Conservation (phyloP, 345 rosid genomes). For the Gynandropsis gynandra region DNA sequence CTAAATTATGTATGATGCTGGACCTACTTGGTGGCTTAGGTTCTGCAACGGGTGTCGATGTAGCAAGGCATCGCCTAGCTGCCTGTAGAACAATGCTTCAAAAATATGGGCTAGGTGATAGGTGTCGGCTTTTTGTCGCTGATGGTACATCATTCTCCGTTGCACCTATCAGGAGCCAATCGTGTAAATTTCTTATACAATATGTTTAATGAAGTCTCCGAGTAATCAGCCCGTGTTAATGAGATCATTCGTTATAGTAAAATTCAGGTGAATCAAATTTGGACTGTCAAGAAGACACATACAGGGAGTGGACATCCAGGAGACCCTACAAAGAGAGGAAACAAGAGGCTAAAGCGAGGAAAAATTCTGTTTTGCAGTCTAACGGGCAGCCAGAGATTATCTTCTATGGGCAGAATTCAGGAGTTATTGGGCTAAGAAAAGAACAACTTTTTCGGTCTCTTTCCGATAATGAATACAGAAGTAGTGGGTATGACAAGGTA, state of each 20-base stretch:
- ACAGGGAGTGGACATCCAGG: conserved; percentile 67
- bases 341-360: conserved; percentile 44
- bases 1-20: conserved; percentile 83
- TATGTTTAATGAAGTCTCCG: conserved; percentile 32
- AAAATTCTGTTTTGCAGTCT: conserved; percentile 27
- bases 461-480: conserved; percentile 28
- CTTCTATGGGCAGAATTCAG: conserved; percentile 68
- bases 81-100: conserved; percentile 86
- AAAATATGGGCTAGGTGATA: conserved; percentile 64
- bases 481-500: conserved; percentile 79
- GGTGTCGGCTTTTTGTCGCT: conserved; percentile 75
- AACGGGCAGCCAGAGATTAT: conserved; percentile 55
- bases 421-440: conserved; percentile 59
- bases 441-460: conserved; percentile 39
- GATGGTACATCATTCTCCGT: conserved; percentile 74
- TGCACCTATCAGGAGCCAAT: conserved; percentile 34
- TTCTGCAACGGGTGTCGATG: conserved; percentile 86
- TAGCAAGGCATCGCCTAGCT: conserved; percentile 79
- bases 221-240: neutral
- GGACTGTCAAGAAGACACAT: conserved; percentile 35
- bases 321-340: conserved; percentile 90
- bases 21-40: conserved; percentile 72
- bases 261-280: conserved; percentile 44
- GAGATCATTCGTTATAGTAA: conserved; percentile 28
- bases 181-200: conserved; percentile 12